These are phyloP conservation scores for Iris pallida DNA, from an alignment of 116 monocot species.

Conservation along the genomic window DNA sequence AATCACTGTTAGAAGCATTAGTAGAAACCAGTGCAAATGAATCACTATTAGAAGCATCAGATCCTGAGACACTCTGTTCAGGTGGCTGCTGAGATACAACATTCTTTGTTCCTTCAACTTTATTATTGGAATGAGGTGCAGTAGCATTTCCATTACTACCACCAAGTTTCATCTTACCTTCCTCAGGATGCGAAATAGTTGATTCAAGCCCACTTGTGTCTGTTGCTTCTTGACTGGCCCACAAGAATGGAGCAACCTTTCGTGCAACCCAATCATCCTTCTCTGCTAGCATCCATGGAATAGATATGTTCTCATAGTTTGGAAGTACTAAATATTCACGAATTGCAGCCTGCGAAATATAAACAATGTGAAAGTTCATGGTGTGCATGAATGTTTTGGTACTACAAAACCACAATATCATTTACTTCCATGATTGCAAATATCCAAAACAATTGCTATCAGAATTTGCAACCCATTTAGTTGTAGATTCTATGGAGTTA, in stretches of 20 bases:
- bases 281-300: constrained; percentile 91
- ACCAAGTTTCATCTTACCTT: constrained; percentile 16
- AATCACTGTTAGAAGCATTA: background rate
- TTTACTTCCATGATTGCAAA: background rate
- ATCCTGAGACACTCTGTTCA: constrained; percentile 2
- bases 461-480: background rate
- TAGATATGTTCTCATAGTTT: constrained; percentile 71
- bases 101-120: constrained; percentile 24
- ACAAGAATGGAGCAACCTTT: constrained; percentile 64
- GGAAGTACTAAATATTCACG: constrained; percentile 74
- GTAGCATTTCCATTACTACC: constrained; percentile 6
- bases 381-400: background rate
- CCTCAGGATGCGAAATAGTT: constrained; percentile 17
- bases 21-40: background rate
- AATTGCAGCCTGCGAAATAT: constrained; percentile 55
- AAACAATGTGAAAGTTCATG: constrained; percentile 3
- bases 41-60: background rate
- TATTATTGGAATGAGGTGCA: constrained; percentile 10
- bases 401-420: background rate
- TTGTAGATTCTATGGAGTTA: background rate
- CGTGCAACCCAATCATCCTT: constrained; percentile 91
- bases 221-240: constrained; percentile 46
- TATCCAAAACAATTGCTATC: background rate
- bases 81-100: constrained; percentile 1
- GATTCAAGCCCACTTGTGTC: constrained; percentile 24